Conservation (phyloP, 2,329 filamentous ascomycete genomes). For the Domatiomyces globalis region DNA sequence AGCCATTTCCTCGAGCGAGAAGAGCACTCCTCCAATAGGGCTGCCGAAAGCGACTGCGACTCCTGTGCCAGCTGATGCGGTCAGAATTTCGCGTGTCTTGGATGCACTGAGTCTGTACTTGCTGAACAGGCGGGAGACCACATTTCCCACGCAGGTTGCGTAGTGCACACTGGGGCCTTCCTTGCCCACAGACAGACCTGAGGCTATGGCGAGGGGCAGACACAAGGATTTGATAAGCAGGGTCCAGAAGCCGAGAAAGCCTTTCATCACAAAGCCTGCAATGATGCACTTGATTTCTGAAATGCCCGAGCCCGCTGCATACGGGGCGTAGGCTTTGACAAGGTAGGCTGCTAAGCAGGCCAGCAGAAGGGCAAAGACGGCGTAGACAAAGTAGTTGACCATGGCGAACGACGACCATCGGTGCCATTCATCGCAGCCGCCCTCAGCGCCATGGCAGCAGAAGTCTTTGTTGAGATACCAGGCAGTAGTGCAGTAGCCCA, state of each 20-base stretch:
- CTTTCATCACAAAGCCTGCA: slow-evolving; percentile 97
- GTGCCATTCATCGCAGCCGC: slow-evolving; percentile 79
- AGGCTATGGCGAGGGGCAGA: slow-evolving; percentile 81
- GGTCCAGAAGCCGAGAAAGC: slow-evolving; percentile 83
- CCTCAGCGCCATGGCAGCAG: slow-evolving; percentile 93
- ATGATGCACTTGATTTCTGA: slow-evolving; percentile 99
- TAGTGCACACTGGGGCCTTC: slow-evolving; percentile 99
- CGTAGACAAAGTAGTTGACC: slow-evolving; percentile 77
- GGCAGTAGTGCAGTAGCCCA: slow-evolving; percentile 86
- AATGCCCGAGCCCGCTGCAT: slow-evolving; percentile 90
- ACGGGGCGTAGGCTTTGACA: slow-evolving; percentile 84
- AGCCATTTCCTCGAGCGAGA: slow-evolving; percentile 96
- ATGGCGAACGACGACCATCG: slow-evolving; percentile 67
- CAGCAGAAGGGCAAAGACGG: slow-evolving; percentile 68
- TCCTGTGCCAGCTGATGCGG: slow-evolving; percentile 83
- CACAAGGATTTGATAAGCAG: slow-evolving; percentile 87
- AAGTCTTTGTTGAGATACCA: slow-evolving; percentile 97
- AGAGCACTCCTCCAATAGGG: slow-evolving; percentile 90
- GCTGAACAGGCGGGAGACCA: slow-evolving; percentile 81
- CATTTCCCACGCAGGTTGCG: slow-evolving; percentile 91
- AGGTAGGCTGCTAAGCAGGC: slow-evolving; percentile 68
- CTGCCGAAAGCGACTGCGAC: slow-evolving; percentile 95
- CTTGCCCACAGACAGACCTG: slow-evolving; percentile 86
- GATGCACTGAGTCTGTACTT: slow-evolving; percentile 87
- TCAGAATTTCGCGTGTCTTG: slow-evolving; percentile 89